Base-by-base conservation (phyloP, 148 eudicot species). In the Oxyria digyna region DNA sequence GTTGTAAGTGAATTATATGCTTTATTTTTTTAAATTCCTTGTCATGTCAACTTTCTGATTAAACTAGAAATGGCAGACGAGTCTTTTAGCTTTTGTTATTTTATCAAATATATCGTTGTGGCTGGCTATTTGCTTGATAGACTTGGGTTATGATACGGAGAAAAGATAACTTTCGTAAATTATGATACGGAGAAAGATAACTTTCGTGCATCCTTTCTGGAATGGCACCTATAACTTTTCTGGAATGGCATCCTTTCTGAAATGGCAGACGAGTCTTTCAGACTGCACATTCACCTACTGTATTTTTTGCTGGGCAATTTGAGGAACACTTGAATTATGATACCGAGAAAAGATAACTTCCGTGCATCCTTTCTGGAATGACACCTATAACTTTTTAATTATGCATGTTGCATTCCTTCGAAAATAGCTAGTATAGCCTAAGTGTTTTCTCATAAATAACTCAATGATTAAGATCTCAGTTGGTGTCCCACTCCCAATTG, bases 1-100 rank as follows among this genome's bases (percentile, higher is more conserved):
- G 24, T n/a, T 67, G 99, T 94, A 87, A 90, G 99, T 84, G 62
- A 40, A 40, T 48, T 21, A 17, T 1, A 1, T 17, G 26, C 24
- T 48, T 31, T 5, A n/a, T 59, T 59, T 59, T 27, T 9, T 1
- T 13, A 31, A 29, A 31, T 29, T 55, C 62, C 33, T 11, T 55
- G 31, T 52, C 32, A 12, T 11, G 35, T 57, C 27, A 17, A n/a
- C 8, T 20, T 50, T 50, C 9, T 12, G 12, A 62, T 62, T 0
- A 42, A 5, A 32, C 7, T 48, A 38, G 41, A 38, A 10, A 38
- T 5, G 41, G 9, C 0, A 4, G 41, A 38, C 9, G 13, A 29
- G 4, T 33, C 57, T 12, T 62, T 50, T 50, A 50, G 27, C 57
- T 50, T 6, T 21, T 26, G 33, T 26, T 24, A 55, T 55, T 55